Evolutionary conservation across 225 moss, liverwort and hornwort genomes (phyloP).

Genomic region (Climacium dendroides): DNA sequence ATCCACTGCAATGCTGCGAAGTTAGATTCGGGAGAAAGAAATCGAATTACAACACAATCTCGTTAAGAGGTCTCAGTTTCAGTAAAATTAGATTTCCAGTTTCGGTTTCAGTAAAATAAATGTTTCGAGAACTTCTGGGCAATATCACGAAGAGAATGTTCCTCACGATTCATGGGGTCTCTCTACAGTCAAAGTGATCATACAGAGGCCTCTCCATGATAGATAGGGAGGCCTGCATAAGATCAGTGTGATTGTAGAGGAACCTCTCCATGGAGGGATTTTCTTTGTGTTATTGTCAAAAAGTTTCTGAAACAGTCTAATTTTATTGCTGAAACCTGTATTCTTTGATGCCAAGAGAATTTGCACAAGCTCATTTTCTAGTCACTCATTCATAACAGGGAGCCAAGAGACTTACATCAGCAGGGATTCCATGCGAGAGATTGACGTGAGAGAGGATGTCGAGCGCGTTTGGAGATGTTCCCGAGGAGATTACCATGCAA

Average conservation of each 20-base stretch:
- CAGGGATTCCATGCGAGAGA: slow-evolving; percentile 41
- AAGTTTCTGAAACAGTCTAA: not conserved
- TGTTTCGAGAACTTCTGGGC: not conserved
- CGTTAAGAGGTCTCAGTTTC: not conserved
- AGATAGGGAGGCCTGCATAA: not conserved
- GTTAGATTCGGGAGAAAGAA: not conserved
- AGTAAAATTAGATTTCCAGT: not conserved
- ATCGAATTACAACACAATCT: not conserved
- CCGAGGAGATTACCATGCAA: slow-evolving; percentile 45
- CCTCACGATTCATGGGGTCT: not conserved
- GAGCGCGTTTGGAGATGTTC: slow-evolving; percentile 31
- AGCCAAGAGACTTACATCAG: slow-evolving; percentile 19
- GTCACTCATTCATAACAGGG: not conserved
- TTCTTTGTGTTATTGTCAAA: not conserved
- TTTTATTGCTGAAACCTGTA: not conserved
- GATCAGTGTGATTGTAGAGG: not conserved
- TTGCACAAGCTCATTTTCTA: not conserved
- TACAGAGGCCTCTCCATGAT: not conserved
- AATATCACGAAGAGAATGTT: not conserved
- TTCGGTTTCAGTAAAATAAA: not conserved
- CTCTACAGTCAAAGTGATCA: not conserved
- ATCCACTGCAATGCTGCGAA: slow-evolving; percentile 36
- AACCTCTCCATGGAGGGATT: not conserved
- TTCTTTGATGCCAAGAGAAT: not conserved
- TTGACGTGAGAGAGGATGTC: slow-evolving; percentile 46